Evolutionary conservation across 306 rosid genomes (phyloP), one percentile per base, ranked within the genome.

Genomic region (Dryas drummondii): DNA sequence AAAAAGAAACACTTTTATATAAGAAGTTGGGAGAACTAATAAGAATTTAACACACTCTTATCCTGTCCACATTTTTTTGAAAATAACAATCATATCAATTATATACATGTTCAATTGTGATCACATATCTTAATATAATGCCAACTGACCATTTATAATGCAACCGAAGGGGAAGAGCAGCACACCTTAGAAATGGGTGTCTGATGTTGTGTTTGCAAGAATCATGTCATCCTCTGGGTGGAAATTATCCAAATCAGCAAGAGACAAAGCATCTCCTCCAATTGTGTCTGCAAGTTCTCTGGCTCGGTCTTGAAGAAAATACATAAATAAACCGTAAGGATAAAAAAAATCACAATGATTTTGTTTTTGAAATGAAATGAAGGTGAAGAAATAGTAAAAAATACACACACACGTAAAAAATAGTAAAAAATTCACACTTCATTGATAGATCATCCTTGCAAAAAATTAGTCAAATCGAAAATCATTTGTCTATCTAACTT

Each of bases 131-230:
- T 10, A 66, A 44, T 17, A 65, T 51, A 69, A 83, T 53, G 19
- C 47, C 66, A 68, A 49, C 45, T 48, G 49, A 41, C 48, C 19
- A 15, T 67, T 47, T 5, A 67, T 40, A 58, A 62, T 13, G 65
- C 70, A 70, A 52, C 60, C 71, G 66, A 26, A 80, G 69, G 46
- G 64, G 57, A 79, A 65, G 76, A 79, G 70, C 12, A 46, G 60
- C 68, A 74, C 78, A 93, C 98, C 97, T 93, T 93, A 65, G 97
- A 80, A 80, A 93, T 58, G 57, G 98, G 96, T 12, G 96, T 87
- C 80, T 91, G 98, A 89, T 69, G 98, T 91, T 41, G 97, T 87
- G 84, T 91, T 93, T 44, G 96, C 98, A 78, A 93, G 96, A 85
- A 93, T 89, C 97, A 93, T 91, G 66, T 86, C 96, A 81, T 85